Percentiles rank a stretch among this genome's conserved stretches.
Conservation (phyloP, 2,329 filamentous ascomycete species). For the Fusarium anthophilum region DNA sequence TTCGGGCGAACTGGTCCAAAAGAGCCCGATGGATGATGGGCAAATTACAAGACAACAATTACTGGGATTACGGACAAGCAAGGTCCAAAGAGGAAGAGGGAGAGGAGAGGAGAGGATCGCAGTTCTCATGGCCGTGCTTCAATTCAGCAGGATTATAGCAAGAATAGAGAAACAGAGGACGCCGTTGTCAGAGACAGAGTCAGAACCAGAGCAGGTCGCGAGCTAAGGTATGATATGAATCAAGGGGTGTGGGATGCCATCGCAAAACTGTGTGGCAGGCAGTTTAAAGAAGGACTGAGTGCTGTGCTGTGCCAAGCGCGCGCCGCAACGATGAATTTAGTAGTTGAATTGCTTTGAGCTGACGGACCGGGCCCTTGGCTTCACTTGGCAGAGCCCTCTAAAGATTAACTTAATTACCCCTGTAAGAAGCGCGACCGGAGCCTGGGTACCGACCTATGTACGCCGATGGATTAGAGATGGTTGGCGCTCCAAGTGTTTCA, state of each 20-base stretch:
- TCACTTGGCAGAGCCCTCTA: constrained; percentile 32
- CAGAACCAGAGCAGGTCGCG: constrained; percentile 30
- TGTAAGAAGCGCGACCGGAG: constrained; percentile 28
- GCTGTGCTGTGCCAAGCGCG: constrained; percentile 27
- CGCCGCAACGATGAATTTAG: constrained; percentile 16
- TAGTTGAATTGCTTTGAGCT: constrained; percentile 18
- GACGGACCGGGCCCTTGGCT: constrained; percentile 29
- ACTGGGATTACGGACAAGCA: constrained; percentile 25
- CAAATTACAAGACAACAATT: constrained; percentile 1
- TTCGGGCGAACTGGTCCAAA: constrained; percentile 9
- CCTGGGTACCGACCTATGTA: constrained; percentile 10
- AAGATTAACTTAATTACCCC: constrained; percentile 23
- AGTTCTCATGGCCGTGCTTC: constrained; percentile 34
- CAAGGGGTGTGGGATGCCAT: constrained; percentile 37
- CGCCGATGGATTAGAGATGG: background rate
- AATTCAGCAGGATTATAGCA: background rate
- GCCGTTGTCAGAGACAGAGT: constrained; percentile 15
- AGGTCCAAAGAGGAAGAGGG: constrained; percentile 8
- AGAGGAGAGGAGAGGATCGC: background rate
- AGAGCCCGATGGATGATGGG: constrained; percentile 1
- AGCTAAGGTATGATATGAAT: constrained; percentile 2
- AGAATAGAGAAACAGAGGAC: constrained; percentile 5
- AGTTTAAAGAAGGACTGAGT: constrained; percentile 19
- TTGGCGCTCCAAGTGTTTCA: background rate
- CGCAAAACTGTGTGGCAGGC: constrained; percentile 35